A percentile compares a stretch with the other conserved stretches of the same genome.
These are phyloP conservation scores for Purpureocillium takamizusanense DNA, from an alignment of 2,329 filamentous ascomycete species.

Conservation along the genomic window DNA sequence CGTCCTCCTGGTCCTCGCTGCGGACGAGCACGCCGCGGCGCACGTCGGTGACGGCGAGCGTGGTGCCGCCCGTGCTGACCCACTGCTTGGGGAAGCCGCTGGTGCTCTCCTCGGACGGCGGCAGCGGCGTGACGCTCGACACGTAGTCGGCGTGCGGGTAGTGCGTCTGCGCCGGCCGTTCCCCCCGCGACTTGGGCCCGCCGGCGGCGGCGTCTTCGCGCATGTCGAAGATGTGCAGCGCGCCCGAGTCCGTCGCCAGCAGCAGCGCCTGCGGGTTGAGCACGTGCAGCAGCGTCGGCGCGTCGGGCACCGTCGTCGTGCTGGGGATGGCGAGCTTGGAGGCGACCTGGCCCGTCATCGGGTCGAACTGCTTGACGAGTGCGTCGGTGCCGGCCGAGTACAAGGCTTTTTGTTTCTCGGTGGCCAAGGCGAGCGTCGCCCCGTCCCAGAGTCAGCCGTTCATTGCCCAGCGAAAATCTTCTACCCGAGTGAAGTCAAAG, in stretches of 20 bases:
- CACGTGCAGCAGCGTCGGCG: constrained; percentile 72
- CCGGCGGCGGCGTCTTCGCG: constrained; percentile 39
- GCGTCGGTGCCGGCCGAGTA: constrained; percentile 57
- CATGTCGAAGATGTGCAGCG: constrained; percentile 80
- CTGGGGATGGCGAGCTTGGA: constrained; percentile 75
- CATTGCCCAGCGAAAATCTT: neutral
- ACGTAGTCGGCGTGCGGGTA: constrained; percentile 90
- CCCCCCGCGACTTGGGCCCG: constrained; percentile 28
- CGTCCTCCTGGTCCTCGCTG: constrained; percentile 92
- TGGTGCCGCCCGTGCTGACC: constrained; percentile 87
- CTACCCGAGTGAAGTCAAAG: constrained; percentile 17
- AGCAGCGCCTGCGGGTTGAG: constrained; percentile 84
- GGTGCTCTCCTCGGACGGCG: constrained; percentile 69
- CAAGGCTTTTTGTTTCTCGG: constrained; percentile 33
- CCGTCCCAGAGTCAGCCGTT: too few species aligned
- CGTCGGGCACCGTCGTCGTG: constrained; percentile 47
- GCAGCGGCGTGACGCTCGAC: constrained; percentile 76
- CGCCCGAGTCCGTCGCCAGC: constrained; percentile 82
- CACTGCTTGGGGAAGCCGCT: constrained; percentile 91
- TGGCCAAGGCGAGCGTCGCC: too few species aligned
- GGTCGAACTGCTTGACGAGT: constrained; percentile 49
- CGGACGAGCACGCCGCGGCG: constrained; percentile 77
- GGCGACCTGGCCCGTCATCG: constrained; percentile 56
- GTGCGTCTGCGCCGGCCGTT: constrained; percentile 68
- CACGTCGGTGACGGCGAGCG: constrained; percentile 81